Percentiles rank a stretch among this genome's conserved stretches.
These are phyloP conservation scores for Zygoascus sp. DNA, from an alignment of 1,139 yeast species.

Conservation along the genomic window DNA sequence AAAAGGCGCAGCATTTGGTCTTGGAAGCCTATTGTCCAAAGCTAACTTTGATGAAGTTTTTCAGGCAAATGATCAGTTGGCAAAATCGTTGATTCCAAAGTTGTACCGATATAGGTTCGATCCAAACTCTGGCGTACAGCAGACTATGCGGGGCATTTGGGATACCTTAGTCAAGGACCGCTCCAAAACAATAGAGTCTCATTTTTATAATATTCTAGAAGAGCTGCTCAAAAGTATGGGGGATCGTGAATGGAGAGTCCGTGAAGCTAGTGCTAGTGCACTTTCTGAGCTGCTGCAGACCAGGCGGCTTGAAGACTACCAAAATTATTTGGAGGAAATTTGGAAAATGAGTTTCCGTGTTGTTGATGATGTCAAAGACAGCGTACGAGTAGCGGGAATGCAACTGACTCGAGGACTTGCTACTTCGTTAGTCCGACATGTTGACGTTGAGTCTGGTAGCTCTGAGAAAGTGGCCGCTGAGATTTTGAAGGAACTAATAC, in stretches of 20 bases:
- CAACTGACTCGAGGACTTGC: constrained; percentile 66
- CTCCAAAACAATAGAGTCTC: constrained; percentile 47
- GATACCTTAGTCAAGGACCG: constrained; percentile 62
- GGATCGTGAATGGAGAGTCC: constrained; percentile 84
- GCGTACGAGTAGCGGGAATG: constrained; percentile 79
- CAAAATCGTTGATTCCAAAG: constrained; percentile 69
- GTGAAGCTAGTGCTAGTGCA: constrained; percentile 84
- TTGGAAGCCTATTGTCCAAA: constrained; percentile 79
- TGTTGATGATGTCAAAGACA: constrained; percentile 91
- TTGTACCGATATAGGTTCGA: constrained; percentile 81
- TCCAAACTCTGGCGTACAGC: constrained; percentile 70
- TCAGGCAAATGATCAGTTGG: constrained; percentile 48
- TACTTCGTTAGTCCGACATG: constrained; percentile 54
- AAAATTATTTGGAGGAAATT: constrained; percentile 54
- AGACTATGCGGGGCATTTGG: constrained; percentile 90
- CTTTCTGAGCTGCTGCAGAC: constrained; percentile 66
- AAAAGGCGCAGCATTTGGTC: constrained; percentile 90
- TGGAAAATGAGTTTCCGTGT: constrained; percentile 88
- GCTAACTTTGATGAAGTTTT: constrained; percentile 66
- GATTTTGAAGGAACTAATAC: constrained; percentile 63
- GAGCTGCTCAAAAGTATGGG: constrained; percentile 72
- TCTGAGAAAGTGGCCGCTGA: constrained; percentile 43
- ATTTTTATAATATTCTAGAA: constrained; percentile 54
- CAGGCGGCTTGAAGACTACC: constrained; percentile 51
- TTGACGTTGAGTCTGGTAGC: constrained; percentile 42